These are phyloP conservation scores for Brassica incana DNA, from an alignment of 345 rosid genomes.

Conservation along the genomic window DNA sequence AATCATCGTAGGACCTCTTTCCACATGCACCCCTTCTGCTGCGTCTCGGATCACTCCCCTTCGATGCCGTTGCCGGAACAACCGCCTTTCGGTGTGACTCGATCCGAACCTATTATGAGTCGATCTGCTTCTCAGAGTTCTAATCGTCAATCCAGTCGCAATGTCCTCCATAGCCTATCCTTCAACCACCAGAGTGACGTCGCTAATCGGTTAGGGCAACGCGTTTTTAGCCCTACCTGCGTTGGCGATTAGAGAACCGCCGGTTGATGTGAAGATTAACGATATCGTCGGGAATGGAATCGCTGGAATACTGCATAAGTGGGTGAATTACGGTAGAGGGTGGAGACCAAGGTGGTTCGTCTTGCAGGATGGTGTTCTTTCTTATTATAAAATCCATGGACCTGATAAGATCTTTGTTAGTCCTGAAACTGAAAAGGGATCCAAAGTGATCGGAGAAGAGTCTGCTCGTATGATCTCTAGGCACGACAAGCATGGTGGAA, in stretches of 20 bases:
- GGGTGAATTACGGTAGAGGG: slow-evolving; percentile 98
- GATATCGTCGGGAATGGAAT: slow-evolving; percentile 90
- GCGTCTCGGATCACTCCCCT: slow-evolving; percentile 54
- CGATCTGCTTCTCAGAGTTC: slow-evolving; percentile 36
- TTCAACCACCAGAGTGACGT: slow-evolving; percentile 31
- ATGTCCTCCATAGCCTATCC: slow-evolving; percentile 33
- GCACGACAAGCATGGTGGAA: slow-evolving; percentile 24
- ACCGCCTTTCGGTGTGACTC: slow-evolving; percentile 26
- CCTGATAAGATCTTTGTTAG: slow-evolving; percentile 82
- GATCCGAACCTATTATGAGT: slow-evolving; percentile 36
- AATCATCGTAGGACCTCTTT: not conserved
- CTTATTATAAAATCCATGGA: slow-evolving; percentile 91
- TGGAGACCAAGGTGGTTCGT: slow-evolving; percentile 99
- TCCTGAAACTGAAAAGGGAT: slow-evolving; percentile 82
- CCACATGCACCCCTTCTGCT: slow-evolving; percentile 68
- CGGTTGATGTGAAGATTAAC: slow-evolving; percentile 72
- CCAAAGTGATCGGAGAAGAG: slow-evolving; percentile 90
- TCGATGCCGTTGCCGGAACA: slow-evolving; percentile 45
- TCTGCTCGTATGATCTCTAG: slow-evolving; percentile 61
- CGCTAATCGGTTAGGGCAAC: not conserved
- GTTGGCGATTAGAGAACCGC: slow-evolving; percentile 23
- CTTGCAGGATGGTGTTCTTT: slow-evolving; percentile 90
- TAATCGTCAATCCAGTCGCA: slow-evolving; percentile 16
- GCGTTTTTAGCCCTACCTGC: not conserved
- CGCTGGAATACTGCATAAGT: slow-evolving; percentile 78